phyloP scores from a whole-genome alignment of 495 filamentous ascomycete species.

The Aspergillus kassunensis region DNA sequence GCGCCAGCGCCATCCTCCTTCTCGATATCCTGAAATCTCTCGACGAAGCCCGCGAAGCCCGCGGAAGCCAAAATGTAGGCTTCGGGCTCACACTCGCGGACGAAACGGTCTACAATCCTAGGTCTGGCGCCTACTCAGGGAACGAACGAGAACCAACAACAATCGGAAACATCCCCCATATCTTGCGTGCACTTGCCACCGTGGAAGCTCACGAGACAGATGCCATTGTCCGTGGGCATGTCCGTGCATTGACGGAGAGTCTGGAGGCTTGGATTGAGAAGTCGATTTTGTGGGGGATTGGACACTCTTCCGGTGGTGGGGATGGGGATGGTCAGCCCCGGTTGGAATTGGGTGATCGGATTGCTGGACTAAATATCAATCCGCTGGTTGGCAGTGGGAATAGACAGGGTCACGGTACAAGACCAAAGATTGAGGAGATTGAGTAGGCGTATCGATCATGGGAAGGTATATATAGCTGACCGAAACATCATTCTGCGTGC shows the following conservation, averaged over 20 bases:
- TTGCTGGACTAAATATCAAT: slow-evolving; percentile 38
- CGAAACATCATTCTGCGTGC: too few species aligned
- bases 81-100: slow-evolving; percentile 57
- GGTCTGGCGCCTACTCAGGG: background rate
- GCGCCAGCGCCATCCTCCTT: slow-evolving; percentile 67
- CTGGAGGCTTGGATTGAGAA: slow-evolving; percentile 67
- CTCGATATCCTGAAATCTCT: slow-evolving; percentile 63
- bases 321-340: slow-evolving; percentile 20
- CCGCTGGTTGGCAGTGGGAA: slow-evolving; percentile 34
- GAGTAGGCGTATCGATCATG: too few species aligned
- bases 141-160: slow-evolving; percentile 20
- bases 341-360: slow-evolving; percentile 32
- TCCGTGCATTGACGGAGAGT: slow-evolving; percentile 64
- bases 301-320: slow-evolving; percentile 19
- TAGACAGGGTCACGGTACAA: slow-evolving; percentile 19
- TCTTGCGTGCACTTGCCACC: slow-evolving; percentile 61
- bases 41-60: slow-evolving; percentile 49
- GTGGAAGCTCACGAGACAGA: slow-evolving; percentile 67
- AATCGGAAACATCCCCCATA: slow-evolving; percentile 54
- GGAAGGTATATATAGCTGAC: too few species aligned
- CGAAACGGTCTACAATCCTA: slow-evolving; percentile 5
- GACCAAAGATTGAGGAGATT: slow-evolving; percentile 51
- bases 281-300: slow-evolving; percentile 42
- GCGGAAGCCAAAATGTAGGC: slow-evolving; percentile 44
- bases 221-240: slow-evolving; percentile 67